Conservation (phyloP, 345 rosid species). For the Arabidopsis thaliana region DNA sequence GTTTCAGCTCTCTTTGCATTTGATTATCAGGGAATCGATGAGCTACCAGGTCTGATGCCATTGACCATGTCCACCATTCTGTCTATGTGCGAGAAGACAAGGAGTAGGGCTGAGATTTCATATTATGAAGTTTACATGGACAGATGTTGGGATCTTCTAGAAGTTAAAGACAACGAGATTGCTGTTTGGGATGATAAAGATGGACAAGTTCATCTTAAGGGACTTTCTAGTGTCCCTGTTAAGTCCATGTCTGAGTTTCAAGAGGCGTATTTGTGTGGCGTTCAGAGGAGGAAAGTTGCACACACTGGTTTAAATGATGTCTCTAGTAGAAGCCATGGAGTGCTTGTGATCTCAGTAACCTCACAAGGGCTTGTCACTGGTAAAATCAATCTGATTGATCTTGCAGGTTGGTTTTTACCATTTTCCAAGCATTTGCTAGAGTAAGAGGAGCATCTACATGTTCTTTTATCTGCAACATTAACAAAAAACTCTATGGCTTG, state of each 20-base stretch:
- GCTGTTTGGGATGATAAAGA: constrained; percentile 69
- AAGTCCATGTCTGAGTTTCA: constrained; percentile 65
- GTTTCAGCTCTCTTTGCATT: constrained; percentile 17
- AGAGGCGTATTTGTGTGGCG: constrained; percentile 59
- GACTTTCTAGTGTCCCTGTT: constrained; percentile 64
- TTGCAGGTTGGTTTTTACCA: constrained; percentile 63
- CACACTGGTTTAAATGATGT: constrained; percentile 85
- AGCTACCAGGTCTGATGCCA: constrained; percentile 73
- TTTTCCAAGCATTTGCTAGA: neutral
- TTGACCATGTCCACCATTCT: constrained; percentile 73
- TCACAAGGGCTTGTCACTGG: constrained; percentile 55
- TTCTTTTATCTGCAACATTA: neutral
- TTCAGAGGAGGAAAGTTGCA: constrained; percentile 78
- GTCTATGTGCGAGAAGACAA: constrained; percentile 54
- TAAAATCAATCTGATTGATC: constrained; percentile 90
- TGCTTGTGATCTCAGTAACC: constrained; percentile 69
- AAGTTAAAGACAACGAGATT: constrained; percentile 63
- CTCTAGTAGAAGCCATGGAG: constrained; percentile 95
- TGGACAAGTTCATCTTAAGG: constrained; percentile 80
- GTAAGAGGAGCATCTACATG: neutral
- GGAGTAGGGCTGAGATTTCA: constrained; percentile 67
- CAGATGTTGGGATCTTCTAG: constrained; percentile 84
- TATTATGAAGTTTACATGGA: constrained; percentile 95
- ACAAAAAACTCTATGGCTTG: neutral
- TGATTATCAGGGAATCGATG: constrained; percentile 65